phyloP scores from a whole-genome alignment of 768 basidiomycete species.

The Tylopilus cervinicoccineus region DNA sequence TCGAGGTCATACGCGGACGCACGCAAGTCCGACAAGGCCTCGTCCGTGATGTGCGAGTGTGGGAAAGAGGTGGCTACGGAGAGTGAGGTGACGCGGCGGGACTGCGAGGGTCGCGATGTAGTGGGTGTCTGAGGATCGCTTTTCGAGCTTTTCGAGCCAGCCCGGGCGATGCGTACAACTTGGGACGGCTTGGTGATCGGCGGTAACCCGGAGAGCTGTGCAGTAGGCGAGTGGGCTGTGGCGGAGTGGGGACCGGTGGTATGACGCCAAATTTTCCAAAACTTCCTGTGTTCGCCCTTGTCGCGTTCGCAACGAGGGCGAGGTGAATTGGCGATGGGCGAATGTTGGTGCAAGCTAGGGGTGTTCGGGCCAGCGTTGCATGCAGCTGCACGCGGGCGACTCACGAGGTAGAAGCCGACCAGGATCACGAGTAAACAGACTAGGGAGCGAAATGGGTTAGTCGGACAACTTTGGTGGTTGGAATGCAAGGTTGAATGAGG shows the following conservation, averaged over 20 bases:
- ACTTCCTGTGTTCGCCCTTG: conserved; percentile 12
- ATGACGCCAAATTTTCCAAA: conserved; percentile 16
- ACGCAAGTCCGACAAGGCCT: conserved; percentile 19
- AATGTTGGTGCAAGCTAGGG: not conserved
- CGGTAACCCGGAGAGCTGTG: not conserved
- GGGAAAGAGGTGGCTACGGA: conserved; percentile 22
- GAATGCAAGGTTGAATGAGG: not conserved
- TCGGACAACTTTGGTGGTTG: not conserved
- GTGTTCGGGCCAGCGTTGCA: not conserved
- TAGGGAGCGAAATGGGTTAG: conserved; percentile 14
- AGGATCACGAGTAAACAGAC: conserved; percentile 23
- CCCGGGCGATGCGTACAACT: not conserved
- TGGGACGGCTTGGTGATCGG: not conserved
- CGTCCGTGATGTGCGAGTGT: conserved; percentile 23
- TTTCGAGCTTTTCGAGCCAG: not conserved
- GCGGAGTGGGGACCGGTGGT: not conserved
- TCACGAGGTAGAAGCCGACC: conserved; percentile 27
- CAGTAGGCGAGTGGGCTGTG: not conserved
- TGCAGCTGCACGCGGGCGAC: conserved; percentile 10
- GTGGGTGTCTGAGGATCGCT: not conserved
- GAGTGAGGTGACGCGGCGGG: conserved; percentile 19
- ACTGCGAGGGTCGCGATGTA: conserved; percentile 6
- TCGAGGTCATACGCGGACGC: conserved; percentile 26
- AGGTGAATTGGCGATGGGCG: conserved; percentile 2
- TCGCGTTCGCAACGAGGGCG: not conserved